Evolutionary conservation across 306 rosid genomes (phyloP).

Genomic region (Trichosanthes cucumerina): DNA sequence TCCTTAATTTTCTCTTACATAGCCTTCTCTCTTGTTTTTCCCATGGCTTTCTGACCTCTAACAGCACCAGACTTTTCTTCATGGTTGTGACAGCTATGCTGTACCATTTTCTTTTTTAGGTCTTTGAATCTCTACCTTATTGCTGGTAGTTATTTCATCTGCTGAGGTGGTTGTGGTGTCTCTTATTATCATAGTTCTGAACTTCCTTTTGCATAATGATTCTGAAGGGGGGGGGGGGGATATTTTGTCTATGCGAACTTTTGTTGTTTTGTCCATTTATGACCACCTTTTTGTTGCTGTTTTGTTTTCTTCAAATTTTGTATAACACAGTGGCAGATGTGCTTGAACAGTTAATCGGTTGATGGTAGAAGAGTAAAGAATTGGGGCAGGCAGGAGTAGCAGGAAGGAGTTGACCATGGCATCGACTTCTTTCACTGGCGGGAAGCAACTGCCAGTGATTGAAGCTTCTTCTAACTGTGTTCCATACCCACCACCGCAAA

Average conservation of each 20-base stretch:
- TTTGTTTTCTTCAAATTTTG: background rate
- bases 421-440: constrained; percentile 43
- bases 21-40: background rate
- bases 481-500: constrained; percentile 49
- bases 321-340: background rate
- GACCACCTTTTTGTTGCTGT: background rate
- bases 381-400: too few relatives aligned
- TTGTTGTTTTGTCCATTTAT: background rate
- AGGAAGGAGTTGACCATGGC: constrained; percentile 38
- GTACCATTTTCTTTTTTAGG: constrained; percentile 37
- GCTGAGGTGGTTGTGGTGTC: constrained; percentile 21
- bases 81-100: constrained; percentile 44
- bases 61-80: background rate
- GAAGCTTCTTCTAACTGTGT: constrained; percentile 25
- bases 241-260: background rate
- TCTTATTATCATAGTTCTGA: constrained; percentile 21
- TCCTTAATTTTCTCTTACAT: background rate
- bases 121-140: constrained; percentile 32
- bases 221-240: background rate
- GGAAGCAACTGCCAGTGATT: constrained; percentile 29
- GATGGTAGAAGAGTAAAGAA: constrained; percentile 9
- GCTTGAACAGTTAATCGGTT: constrained; percentile 1
- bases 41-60: background rate
- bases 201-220: constrained; percentile 30
- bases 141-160: constrained; percentile 36